Conservation (phyloP, 495 filamentous ascomycete genomes). For the Bathelium albidoporum region DNA sequence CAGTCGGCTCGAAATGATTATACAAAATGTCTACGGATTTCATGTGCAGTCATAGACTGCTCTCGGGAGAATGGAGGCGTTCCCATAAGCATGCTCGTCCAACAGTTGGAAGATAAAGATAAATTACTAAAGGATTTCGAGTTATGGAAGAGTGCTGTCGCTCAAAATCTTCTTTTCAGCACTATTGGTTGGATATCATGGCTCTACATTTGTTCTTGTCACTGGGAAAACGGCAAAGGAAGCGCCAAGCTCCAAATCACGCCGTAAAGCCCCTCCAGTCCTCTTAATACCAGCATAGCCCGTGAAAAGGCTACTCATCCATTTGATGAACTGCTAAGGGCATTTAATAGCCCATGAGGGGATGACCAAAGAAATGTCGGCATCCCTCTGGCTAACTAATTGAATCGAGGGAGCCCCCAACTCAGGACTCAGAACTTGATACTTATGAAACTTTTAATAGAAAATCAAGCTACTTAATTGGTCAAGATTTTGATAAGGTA, state of each 20-base stretch:
- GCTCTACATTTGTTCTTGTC: not conserved
- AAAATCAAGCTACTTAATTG: too few relatives aligned
- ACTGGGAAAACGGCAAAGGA: not conserved
- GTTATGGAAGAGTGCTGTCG: not conserved
- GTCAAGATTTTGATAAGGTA: too few relatives aligned
- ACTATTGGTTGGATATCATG: not conserved
- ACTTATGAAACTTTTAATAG: too few relatives aligned
- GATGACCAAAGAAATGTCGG: too few relatives aligned
- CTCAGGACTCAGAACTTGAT: too few relatives aligned
- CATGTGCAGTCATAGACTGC: not conserved
- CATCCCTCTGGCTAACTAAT: too few relatives aligned
- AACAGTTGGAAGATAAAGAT: not conserved
- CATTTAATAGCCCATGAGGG: not conserved
- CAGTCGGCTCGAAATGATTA: not conserved
- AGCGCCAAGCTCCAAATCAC: not conserved
- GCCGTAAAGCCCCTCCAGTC: not conserved
- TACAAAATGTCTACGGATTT: not conserved
- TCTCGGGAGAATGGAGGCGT: not conserved
- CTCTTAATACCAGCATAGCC: not conserved
- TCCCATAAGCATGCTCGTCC: not conserved
- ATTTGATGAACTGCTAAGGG: not conserved
- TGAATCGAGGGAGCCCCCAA: too few relatives aligned
- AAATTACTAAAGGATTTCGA: not conserved
- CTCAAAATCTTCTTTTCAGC: not conserved
- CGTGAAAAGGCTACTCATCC: not conserved